Evolutionary conservation across 306 rosid species (phyloP).

Genomic region (Medicago ruthenica): DNA sequence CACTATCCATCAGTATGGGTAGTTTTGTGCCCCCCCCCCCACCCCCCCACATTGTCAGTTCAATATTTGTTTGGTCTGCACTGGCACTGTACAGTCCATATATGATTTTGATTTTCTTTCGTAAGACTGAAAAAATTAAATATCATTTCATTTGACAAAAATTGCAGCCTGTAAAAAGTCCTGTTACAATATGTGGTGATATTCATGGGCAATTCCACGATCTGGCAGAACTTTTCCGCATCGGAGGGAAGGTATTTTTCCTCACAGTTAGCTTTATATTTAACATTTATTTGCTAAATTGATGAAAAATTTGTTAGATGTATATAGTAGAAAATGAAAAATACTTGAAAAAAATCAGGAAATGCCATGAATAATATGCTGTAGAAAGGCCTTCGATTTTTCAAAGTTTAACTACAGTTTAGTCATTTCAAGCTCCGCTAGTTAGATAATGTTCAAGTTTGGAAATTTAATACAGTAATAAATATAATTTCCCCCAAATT

Average conservation of each 20-base stretch:
- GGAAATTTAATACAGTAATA: slow-evolving; percentile 3
- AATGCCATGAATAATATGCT: background rate
- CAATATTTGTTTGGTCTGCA: background rate
- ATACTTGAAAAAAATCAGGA: slow-evolving; percentile 13
- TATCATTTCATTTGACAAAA: slow-evolving; percentile 32
- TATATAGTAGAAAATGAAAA: slow-evolving; percentile 10
- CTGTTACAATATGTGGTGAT: slow-evolving; percentile 96
- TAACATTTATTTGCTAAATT: slow-evolving; percentile 19
- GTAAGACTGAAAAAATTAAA: slow-evolving; percentile 15
- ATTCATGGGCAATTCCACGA: slow-evolving; percentile 98
- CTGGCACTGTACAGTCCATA: background rate
- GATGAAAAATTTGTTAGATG: slow-evolving; percentile 26
- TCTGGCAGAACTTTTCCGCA: slow-evolving; percentile 97
- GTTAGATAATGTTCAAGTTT: slow-evolving; percentile 16
- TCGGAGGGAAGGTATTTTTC: slow-evolving; percentile 89
- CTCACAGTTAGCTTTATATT: slow-evolving; percentile 31
- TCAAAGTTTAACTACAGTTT: background rate
- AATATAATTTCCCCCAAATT: slow-evolving; percentile 5
- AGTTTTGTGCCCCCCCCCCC: background rate
- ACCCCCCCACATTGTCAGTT: background rate
- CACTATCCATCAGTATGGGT: background rate
- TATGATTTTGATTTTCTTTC: slow-evolving; percentile 26
- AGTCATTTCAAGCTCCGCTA: background rate
- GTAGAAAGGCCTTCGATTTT: slow-evolving; percentile 26
- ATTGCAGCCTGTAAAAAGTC: slow-evolving; percentile 94